Evolutionary conservation across 2,329 filamentous ascomycete genomes (phyloP).

Genomic region (Fusarium nelsonii): DNA sequence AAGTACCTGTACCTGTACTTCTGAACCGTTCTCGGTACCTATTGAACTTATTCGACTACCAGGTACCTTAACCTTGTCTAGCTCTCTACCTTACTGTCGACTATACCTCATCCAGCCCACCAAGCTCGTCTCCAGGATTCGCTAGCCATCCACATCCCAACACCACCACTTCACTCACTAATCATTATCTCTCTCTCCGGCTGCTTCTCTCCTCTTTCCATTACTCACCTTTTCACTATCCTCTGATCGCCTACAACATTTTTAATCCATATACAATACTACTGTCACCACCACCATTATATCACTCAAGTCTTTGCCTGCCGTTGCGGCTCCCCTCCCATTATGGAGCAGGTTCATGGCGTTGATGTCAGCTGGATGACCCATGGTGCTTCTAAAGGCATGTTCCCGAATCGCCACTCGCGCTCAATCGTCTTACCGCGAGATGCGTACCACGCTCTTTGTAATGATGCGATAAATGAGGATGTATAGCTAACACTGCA

Average conservation of each 20-base stretch:
- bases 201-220: conserved; percentile 28
- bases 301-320: conserved; percentile 13
- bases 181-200: conserved; percentile 33
- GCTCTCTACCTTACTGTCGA: conserved; percentile 28
- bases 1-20: conserved; percentile 33
- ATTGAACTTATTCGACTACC: conserved; percentile 16
- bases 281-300: conserved; percentile 12
- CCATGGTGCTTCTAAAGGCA: conserved; percentile 85
- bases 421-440: conserved; percentile 17
- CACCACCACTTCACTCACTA: conserved; percentile 31
- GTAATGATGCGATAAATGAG: background rate
- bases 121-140: conserved; percentile 41
- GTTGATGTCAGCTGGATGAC: conserved; percentile 92
- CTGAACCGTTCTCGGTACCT: conserved; percentile 23
- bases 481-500: conserved; percentile 20
- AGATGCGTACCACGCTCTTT: conserved; percentile 30
- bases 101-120: conserved; percentile 36
- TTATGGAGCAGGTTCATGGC: conserved; percentile 84
- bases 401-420: conserved; percentile 51
- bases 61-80: conserved; percentile 22
- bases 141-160: conserved; percentile 37
- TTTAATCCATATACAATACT: conserved; percentile 21
- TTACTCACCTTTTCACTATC: conserved; percentile 11
- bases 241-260: conserved; percentile 15
- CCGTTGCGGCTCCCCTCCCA: conserved; percentile 44